Evolutionary conservation across 257 asterid genomes (phyloP), one percentile per base, ranked within the genome.

Genomic region (Anisodus acutangulus): DNA sequence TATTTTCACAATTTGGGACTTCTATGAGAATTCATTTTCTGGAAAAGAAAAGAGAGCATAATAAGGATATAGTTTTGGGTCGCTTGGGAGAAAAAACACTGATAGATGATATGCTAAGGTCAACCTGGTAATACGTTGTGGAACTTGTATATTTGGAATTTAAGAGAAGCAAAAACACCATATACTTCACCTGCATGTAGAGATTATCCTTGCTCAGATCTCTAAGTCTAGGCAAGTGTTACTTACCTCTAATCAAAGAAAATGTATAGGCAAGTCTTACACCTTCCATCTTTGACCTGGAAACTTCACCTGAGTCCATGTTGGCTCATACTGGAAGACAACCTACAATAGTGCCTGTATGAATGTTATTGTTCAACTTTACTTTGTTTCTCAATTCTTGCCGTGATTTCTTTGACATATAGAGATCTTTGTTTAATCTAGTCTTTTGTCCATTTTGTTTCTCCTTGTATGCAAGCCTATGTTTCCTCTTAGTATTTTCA

Each of bases 251-350:
- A 12, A 16, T 37, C 2, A 1, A 68, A 6, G 5, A 15, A 68
- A 37, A 68, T 8, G 49, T 13, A 39, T 6, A 37, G 51, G 13
- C 13, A 37, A 68, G 76, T 37, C 10, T 37, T 68, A 37, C 51
- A 68, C 19, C 76, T 3, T 68, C 51, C 76, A 3, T 16, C 19
- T 2, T 68, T 68, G 74, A 68, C 76, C 9, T 6, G 22, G 51
- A 68, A 68, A 67, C 22, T 37, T 37, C 76, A 37, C 6, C 12
- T 15, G 51, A 67, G 41, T 68, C 51, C 72, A 66, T 66, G 72
- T 31, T 66, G n/a, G 43, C 72, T 66, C 72, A 35, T 66, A 66
- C 72, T 5, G n/a, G 45, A 66, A 31, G 72, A 66, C 71, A 66
- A 66, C 72, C 76, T 37, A 4, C 26, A 68, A 15, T 19, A 37